These are phyloP conservation scores for Coemansia sp. DNA, from an alignment of 192 early-diverging fungal species.

Conservation along the genomic window DNA sequence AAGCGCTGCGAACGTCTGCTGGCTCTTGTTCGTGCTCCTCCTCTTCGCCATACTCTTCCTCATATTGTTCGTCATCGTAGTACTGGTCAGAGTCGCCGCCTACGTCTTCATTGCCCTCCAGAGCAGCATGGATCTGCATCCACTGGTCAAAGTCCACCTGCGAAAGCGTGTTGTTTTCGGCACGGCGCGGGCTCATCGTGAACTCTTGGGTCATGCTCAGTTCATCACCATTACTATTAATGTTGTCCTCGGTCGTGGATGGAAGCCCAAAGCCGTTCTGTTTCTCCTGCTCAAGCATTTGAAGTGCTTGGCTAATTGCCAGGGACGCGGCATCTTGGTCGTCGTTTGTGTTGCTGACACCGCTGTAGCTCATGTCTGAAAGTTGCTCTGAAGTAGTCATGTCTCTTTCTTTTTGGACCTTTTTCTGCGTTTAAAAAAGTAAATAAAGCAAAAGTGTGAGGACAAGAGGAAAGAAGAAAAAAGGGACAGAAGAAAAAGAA, in stretches of 20 bases:
- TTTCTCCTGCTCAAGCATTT: constrained; percentile 9
- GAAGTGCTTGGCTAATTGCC: constrained; percentile 15
- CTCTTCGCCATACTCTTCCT: neutral
- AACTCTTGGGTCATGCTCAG: constrained; percentile 24
- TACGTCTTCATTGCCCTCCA: constrained; percentile 7
- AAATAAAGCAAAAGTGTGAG: too few species aligned
- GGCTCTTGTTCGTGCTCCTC: neutral
- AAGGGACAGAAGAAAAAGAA: neutral
- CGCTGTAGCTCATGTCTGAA: neutral
- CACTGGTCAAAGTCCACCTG: constrained; percentile 40
- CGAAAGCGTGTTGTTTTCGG: constrained; percentile 19
- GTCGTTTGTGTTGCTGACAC: neutral
- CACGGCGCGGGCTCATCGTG: constrained; percentile 15
- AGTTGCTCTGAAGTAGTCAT: neutral
- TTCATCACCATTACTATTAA: neutral
- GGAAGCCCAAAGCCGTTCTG: constrained; percentile 1
- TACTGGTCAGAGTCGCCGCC: neutral
- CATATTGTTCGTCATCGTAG: neutral
- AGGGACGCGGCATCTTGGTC: neutral
- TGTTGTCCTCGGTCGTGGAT: neutral
- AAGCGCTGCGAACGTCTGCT: constrained; percentile 11
- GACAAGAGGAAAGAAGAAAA: neutral
- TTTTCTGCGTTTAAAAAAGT: neutral
- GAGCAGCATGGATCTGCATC: constrained; percentile 30
- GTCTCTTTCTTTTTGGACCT: neutral